Percentiles rank a stretch among this genome's conserved stretches.
Evolutionary conservation across 2,329 filamentous ascomycete species (phyloP).

Genomic region (Stachybotrys echinatus): DNA sequence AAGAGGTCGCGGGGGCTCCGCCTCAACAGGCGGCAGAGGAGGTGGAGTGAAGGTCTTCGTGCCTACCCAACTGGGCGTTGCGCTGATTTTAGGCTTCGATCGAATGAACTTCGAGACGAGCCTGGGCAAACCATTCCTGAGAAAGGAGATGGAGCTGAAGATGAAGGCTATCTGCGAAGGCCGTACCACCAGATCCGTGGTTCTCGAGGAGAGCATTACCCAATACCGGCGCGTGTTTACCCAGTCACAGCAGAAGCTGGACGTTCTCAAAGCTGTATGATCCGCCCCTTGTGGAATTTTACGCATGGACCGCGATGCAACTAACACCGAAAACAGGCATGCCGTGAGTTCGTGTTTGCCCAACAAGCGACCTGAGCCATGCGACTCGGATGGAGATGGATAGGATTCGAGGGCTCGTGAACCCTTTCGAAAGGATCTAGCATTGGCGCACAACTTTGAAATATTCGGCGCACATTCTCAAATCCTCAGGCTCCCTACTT

Average conservation of each 20-base stretch:
- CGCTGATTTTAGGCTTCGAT: slow-evolving; percentile 91
- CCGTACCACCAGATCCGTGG: slow-evolving; percentile 63
- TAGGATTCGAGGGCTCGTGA: slow-evolving; percentile 11
- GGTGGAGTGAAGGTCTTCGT: slow-evolving; percentile 76
- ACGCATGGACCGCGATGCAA: not conserved
- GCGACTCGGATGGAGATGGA: not conserved
- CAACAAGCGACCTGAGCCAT: slow-evolving; percentile 7
- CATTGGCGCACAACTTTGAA: slow-evolving; percentile 13
- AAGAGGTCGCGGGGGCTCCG: slow-evolving; percentile 32
- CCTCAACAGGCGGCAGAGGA: slow-evolving; percentile 35
- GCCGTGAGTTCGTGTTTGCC: slow-evolving; percentile 29
- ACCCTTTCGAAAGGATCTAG: slow-evolving; percentile 11
- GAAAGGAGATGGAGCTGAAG: slow-evolving; percentile 95
- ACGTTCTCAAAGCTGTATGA: slow-evolving; percentile 58
- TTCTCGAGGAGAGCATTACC: slow-evolving; percentile 76
- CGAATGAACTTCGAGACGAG: slow-evolving; percentile 89
- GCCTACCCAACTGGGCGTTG: slow-evolving; percentile 84
- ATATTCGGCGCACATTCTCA: not conserved
- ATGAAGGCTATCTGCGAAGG: slow-evolving; percentile 98
- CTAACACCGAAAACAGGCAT: slow-evolving; percentile 21
- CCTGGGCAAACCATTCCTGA: slow-evolving; percentile 88
- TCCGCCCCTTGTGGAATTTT: not conserved
- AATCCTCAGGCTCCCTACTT: too few relatives aligned
- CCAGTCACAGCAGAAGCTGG: slow-evolving; percentile 72
- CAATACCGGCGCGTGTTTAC: slow-evolving; percentile 85